Evolutionary conservation across 2,329 filamentous ascomycete species (phyloP), one percentile per base, ranked within the genome.

Genomic region (Cercospora zeina): DNA sequence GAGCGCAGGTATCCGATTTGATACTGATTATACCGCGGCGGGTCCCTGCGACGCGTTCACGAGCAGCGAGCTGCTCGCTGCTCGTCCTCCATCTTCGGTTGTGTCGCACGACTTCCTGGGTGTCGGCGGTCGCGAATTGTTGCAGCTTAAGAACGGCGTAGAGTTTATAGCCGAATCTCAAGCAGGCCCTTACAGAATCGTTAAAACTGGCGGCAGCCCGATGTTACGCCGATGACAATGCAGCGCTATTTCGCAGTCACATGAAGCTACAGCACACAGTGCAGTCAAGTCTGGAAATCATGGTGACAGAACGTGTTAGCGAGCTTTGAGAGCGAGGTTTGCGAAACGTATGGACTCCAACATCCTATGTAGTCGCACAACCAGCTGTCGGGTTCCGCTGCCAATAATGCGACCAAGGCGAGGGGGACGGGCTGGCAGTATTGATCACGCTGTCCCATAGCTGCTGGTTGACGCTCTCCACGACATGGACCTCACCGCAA

Each of bases 151-250:
- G 45, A 33, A 27, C 45, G 60, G 60, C 56, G 49, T 62, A 31
- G 54, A 62, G 54, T 62, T 47, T 62, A 58, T 58, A 50, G 33
- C 36, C 60, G 60, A 62, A 27, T 42, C 34, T 30, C 27, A 33
- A 33, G 8, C 34, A 49, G 49, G 49, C 49, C 45, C 54, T 54
- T 33, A 62, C 51, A 37, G 27, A 27, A 45, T 36, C 42, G 24
- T 16, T 21, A 50, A 19, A 39, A 27, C 59, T 47, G 53, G 47
- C 50, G 24, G 59, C 54, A 31, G 36, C 24, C 47, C 60, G 54
- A 54, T 34, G 49, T 58, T 54, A 11, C 33, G 60, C 60, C 55
- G 60, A 58, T 34, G 30, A 42, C 49, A 34, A 27, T 53, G 37
- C 16, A 36, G 39, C 39, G 51, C 58, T 31, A 54, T 37, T 30